Percentiles rank a stretch among this genome's conserved stretches.
Conservation (phyloP, 257 asterid species). For the Nicotiana noctiflora region DNA sequence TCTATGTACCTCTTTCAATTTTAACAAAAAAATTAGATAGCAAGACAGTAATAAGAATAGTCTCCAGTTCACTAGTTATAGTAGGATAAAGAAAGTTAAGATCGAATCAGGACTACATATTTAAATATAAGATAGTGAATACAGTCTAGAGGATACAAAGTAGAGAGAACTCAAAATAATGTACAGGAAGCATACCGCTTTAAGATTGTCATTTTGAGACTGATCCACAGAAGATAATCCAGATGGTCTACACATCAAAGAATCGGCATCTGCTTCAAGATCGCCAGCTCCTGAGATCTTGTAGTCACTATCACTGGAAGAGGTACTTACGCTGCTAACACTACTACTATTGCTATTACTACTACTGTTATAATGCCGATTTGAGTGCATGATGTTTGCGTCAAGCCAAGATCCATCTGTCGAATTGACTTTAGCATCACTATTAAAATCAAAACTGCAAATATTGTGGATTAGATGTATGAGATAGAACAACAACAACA, state of each 20-base stretch:
- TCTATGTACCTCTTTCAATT: neutral
- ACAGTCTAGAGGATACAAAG: neutral
- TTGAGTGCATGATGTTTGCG: slow-evolving; percentile 54
- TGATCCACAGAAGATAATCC: slow-evolving; percentile 75
- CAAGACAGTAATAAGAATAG: neutral
- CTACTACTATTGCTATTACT: slow-evolving; percentile 90
- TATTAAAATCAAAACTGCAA: slow-evolving; percentile 38
- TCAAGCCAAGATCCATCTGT: slow-evolving; percentile 59
- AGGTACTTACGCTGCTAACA: slow-evolving; percentile 74
- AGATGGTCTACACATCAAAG: slow-evolving; percentile 73
- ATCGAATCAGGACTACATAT: neutral
- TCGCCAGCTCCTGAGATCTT: slow-evolving; percentile 71
- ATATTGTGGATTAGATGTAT: slow-evolving; percentile 1
- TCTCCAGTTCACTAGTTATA: neutral
- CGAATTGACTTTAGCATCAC: slow-evolving; percentile 56
- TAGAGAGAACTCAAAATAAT: neutral
- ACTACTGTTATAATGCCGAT: slow-evolving; percentile 72
- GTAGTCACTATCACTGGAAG: slow-evolving; percentile 81
- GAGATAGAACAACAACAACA: too few species aligned
- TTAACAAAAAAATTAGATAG: neutral
- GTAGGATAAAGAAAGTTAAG: neutral
- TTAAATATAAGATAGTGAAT: neutral
- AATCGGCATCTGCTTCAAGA: slow-evolving; percentile 98
- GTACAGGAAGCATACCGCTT: slow-evolving; percentile 37
- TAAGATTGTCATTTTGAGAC: slow-evolving; percentile 51